These are phyloP conservation scores for Phylloporus arenicola DNA, from an alignment of 768 basidiomycete species.

Conservation along the genomic window DNA sequence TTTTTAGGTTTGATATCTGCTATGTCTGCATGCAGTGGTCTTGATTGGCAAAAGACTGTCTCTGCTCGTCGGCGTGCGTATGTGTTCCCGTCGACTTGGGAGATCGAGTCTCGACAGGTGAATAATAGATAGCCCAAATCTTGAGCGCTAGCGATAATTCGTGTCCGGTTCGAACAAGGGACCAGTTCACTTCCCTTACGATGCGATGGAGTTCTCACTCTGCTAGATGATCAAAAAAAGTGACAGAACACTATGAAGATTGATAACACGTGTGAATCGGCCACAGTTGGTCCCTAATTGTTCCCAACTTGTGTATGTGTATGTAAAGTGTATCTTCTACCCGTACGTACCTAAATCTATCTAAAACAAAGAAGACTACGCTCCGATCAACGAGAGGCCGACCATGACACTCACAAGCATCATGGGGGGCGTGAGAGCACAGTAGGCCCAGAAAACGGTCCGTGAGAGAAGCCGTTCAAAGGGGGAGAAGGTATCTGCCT, in stretches of 20 bases:
- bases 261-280: background rate
- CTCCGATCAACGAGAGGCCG: slow-evolving; percentile 57
- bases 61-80: background rate
- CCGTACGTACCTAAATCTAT: background rate
- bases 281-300: background rate
- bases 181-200: background rate
- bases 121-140: no score
- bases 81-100: no score
- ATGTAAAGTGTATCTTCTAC: background rate
- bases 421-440: slow-evolving; percentile 80
- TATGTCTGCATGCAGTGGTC: background rate
- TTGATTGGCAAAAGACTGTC: background rate
- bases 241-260: background rate
- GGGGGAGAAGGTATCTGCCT: slow-evolving; percentile 8
- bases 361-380: slow-evolving; percentile 26
- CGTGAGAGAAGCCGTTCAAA: slow-evolving; percentile 89
- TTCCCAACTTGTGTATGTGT: background rate
- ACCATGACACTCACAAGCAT: slow-evolving; percentile 73
- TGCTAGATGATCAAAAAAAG: background rate
- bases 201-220: no score
- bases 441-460: slow-evolving; percentile 93
- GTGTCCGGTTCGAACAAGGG: background rate
- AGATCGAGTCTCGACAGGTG: no score
- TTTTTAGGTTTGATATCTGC: no score
- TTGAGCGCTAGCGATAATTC: no score